Evolutionary conservation across 129 eudicot species (phyloP).

Genomic region (Rutidosis leptorrhynchoides): DNA sequence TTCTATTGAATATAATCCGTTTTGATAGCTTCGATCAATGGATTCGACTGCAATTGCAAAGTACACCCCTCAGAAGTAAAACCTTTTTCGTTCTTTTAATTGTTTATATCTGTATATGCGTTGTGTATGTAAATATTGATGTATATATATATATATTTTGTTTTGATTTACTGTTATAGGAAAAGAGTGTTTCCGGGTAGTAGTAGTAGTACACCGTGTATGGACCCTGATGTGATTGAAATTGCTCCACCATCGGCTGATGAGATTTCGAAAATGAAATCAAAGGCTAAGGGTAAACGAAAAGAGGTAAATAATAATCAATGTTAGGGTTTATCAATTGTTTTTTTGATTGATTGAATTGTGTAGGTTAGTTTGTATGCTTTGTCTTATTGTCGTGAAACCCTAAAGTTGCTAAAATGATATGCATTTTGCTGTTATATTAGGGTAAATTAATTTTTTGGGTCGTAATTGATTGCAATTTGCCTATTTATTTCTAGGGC

Average conservation of each 20-base stretch:
- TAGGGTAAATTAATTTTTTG: no score
- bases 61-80: not conserved
- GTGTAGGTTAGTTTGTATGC: not conserved
- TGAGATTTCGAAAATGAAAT: slow-evolving; percentile 26
- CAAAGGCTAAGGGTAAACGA: slow-evolving; percentile 22
- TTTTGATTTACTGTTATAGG: slow-evolving; percentile 32
- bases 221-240: slow-evolving; percentile 62
- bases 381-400: no score
- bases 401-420: not conserved
- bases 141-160: not conserved
- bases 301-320: slow-evolving; percentile 51
- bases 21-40: not conserved
- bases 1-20: not conserved
- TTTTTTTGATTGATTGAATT: not conserved
- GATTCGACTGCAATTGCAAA: not conserved
- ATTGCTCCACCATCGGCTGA: slow-evolving; percentile 35
- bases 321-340: not conserved
- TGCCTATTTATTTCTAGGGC: not conserved
- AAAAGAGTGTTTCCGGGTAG: slow-evolving; percentile 56
- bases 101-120: not conserved
- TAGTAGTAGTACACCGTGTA: slow-evolving; percentile 39
- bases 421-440: no score
- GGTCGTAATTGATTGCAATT: not conserved
- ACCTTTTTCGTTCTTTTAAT: not conserved
- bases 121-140: not conserved